Conservation (phyloP, 108 stramenopile genomes). For the Fistulifera solaris region DNA sequence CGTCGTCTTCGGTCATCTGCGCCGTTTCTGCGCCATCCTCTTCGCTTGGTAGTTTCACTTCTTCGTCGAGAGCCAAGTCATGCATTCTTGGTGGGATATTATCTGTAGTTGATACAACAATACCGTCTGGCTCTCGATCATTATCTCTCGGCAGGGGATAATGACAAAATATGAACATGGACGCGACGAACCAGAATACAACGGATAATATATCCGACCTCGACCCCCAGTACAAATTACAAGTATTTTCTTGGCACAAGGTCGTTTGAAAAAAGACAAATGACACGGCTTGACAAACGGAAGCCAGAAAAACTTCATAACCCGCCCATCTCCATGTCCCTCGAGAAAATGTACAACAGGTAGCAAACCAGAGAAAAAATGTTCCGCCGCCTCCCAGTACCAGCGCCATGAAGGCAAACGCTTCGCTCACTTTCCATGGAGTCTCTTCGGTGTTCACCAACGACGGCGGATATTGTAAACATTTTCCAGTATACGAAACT, state of each 20-base stretch:
- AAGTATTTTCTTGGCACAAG: slow-evolving; percentile 46
- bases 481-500: slow-evolving; percentile 17
- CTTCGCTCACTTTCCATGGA: slow-evolving; percentile 37
- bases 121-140: slow-evolving; percentile 1
- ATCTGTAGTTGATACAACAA: neutral
- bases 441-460: slow-evolving; percentile 30
- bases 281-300: slow-evolving; percentile 33
- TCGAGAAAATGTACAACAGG: slow-evolving; percentile 45
- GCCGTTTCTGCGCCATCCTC: neutral
- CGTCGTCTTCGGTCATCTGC: neutral
- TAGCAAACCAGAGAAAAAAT: slow-evolving; percentile 53
- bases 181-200: slow-evolving; percentile 34
- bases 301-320: slow-evolving; percentile 41
- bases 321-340: slow-evolving; percentile 61
- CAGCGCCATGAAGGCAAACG: slow-evolving; percentile 40
- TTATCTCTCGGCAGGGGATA: slow-evolving; percentile 31
- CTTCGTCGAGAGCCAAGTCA: neutral
- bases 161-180: slow-evolving; percentile 28
- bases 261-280: slow-evolving; percentile 53
- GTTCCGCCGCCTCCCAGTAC: slow-evolving; percentile 60
- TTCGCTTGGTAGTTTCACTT: neutral
- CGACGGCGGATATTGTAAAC: slow-evolving; percentile 34
- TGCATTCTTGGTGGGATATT: too few species aligned
- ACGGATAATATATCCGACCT: slow-evolving; percentile 43
- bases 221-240: slow-evolving; percentile 38